Conservation (phyloP, 306 rosid species). For the Senna siamea region DNA sequence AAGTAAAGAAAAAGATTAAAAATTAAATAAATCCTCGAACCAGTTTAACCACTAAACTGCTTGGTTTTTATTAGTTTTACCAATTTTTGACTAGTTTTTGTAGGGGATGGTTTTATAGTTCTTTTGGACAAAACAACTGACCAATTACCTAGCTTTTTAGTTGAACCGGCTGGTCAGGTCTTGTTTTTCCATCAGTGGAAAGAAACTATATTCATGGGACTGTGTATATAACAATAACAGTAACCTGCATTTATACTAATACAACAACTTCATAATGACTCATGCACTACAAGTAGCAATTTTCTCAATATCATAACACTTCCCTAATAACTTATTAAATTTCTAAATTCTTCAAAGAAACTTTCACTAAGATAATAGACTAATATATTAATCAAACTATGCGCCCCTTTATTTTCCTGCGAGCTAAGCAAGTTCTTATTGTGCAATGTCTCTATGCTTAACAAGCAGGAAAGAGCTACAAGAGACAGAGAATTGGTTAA, state of each 20-base stretch:
- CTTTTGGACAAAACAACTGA: too few relatives aligned
- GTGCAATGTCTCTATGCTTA: background rate
- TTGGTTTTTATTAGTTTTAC: too few relatives aligned
- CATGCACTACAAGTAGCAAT: background rate
- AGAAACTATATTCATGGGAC: background rate
- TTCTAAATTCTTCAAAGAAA: background rate
- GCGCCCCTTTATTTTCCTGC: background rate
- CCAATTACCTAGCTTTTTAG: too few relatives aligned
- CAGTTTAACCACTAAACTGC: too few relatives aligned
- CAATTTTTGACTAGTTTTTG: too few relatives aligned
- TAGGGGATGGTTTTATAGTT: too few relatives aligned
- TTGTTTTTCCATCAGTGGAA: background rate
- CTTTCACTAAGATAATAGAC: background rate
- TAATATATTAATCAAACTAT: background rate
- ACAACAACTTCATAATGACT: background rate
- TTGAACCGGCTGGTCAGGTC: too few relatives aligned
- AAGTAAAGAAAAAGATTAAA: too few relatives aligned
- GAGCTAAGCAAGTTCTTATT: background rate
- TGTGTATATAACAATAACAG: background rate
- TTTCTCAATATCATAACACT: background rate
- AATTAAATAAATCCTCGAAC: too few relatives aligned
- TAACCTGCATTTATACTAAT: background rate
- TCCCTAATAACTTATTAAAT: background rate
- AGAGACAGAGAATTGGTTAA: slow-evolving; percentile 23
- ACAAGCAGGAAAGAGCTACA: background rate